Evolutionary conservation across 2,329 filamentous ascomycete genomes (phyloP), one percentile per base, ranked within the genome.

Genomic region (Cytospora mali): DNA sequence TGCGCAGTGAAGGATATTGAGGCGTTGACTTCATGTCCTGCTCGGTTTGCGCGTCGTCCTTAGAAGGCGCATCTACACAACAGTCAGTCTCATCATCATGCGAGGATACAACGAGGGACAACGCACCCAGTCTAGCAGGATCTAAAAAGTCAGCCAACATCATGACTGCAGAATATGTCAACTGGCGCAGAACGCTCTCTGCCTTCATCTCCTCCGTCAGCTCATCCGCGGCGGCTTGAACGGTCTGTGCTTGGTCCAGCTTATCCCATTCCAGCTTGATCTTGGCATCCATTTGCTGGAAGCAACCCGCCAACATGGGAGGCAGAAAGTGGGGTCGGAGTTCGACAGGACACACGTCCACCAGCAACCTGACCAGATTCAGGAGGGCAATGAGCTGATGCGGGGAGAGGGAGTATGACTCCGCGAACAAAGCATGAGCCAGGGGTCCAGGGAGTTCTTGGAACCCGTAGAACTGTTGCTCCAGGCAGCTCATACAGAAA

Each of bases 171-270:
- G 92, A 92, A 75, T 96, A 95, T 0, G 94, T 97, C 55, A 98
- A 83, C 73, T 97, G 93, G 23, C 95, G 87, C 52, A 99, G 79
- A 31, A 99, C 96, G 71, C 94, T 98, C 75, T 99, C 95, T 7
- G 92, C 89, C 76, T 97, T 97, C 95, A 99, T 99, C 77, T 99
- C 95, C 68, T 97, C 93, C 1, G 91, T 91, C 58, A 99, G 79
- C 64, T 91, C 91, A 61, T 93, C 92, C 23, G 88, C 88, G 4
- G 88, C 88, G 1, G 88, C 84, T 49, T 84, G 83, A 14, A 87
- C 79, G 23, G 78, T 79, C 68, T 90, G 84, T 66, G 86, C 79
- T 66, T 83, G 78, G 71, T 88, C 85, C 62, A 97, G 86, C 67
- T 86, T 86, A 65, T 89, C 86, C 95, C 95, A 99, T 73, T 98